Evolutionary conservation across 371 early-diverging fungal genomes (phyloP).

Genomic region (Choanephora cucurbitarum): DNA sequence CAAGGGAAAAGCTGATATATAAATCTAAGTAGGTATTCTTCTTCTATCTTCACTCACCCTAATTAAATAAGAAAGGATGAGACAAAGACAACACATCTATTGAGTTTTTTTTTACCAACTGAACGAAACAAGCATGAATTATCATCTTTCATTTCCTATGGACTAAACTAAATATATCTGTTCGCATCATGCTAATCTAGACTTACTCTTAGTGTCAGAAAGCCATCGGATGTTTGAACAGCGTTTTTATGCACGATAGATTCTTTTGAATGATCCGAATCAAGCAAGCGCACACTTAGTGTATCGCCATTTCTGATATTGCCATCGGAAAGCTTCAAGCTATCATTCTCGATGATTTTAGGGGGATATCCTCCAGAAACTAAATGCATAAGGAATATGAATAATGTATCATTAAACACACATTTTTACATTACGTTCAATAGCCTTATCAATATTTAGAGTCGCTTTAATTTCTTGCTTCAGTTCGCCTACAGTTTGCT

Average conservation of each 20-base stretch:
- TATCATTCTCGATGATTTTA: conserved; percentile 25
- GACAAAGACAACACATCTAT: too few species aligned
- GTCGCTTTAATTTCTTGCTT: conserved; percentile 13
- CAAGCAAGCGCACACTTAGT: conserved; percentile 26
- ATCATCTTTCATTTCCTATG: conserved; percentile 53
- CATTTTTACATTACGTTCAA: conserved; percentile 19
- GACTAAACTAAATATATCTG: too few species aligned
- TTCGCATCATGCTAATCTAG: not conserved
- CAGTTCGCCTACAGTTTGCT: conserved; percentile 33
- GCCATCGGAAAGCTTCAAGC: conserved; percentile 11
- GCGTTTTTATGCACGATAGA: conserved; percentile 5
- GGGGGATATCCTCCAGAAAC: conserved; percentile 53
- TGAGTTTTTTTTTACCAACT: conserved; percentile 31
- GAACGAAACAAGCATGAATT: conserved; percentile 60
- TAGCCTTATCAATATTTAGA: conserved; percentile 11
- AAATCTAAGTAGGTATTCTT: too few species aligned
- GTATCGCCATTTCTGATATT: conserved; percentile 44
- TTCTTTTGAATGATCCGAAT: not conserved
- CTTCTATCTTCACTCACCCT: too few species aligned
- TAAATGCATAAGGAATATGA: conserved; percentile 7
- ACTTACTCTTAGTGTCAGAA: conserved; percentile 18
- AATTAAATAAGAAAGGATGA: conserved; percentile 3
- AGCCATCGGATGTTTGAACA: conserved; percentile 9
- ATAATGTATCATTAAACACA: too few species aligned
- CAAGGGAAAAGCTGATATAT: too few species aligned